Base-by-base conservation (phyloP, 371 early-diverging fungal genomes). In the Mortierella sp. region DNA sequence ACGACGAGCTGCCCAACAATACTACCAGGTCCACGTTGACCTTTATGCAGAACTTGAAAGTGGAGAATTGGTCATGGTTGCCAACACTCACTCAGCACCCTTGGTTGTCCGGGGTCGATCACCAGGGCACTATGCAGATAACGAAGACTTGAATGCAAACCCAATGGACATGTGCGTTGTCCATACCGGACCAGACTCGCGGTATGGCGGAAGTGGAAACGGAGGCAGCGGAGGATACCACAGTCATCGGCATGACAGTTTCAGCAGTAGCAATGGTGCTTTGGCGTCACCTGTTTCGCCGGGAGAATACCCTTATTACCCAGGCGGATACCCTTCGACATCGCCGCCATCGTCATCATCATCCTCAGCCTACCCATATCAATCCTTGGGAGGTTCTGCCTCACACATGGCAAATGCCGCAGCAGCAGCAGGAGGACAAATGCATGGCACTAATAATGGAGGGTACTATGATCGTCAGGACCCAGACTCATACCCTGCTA, bases 91-190 rank as follows among this genome's bases (percentile, higher is more conserved):
- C 71, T 95, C 95, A 4, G 91, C 92, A 16, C 92, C 92, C 12
- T 81, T 98, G 18, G 96, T 97, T 7, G 98, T 98, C 5, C 91
- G 98, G 63, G 97, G 98, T 30, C 90, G 97, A 43, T 92, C 95
- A 44, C 97, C 98, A 1, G 96, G 97, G 18, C 96, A 96, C 69
- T 97, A 97, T 64, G 86, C 90, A 18, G 92, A 92, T 59, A 84
- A 76, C 18, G 84, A 86, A 12, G 84, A 85, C 18, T 50, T 46
- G 2, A n/a, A 21, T 0, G 53, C 60, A 21, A 46, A 25, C n/a
- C 44, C 53, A 50, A 68, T 37, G 64, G 7, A 37, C 37, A 37
- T 37, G 37, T 37, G 37, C 9, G 37, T 37, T 9, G 37, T 37
- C 37, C 37, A 37, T 9, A 37, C 57, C 65, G 57, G 37, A 37